These are phyloP conservation scores for Puya raimondii DNA, from an alignment of 176 grass and related monocot species.

Conservation along the genomic window DNA sequence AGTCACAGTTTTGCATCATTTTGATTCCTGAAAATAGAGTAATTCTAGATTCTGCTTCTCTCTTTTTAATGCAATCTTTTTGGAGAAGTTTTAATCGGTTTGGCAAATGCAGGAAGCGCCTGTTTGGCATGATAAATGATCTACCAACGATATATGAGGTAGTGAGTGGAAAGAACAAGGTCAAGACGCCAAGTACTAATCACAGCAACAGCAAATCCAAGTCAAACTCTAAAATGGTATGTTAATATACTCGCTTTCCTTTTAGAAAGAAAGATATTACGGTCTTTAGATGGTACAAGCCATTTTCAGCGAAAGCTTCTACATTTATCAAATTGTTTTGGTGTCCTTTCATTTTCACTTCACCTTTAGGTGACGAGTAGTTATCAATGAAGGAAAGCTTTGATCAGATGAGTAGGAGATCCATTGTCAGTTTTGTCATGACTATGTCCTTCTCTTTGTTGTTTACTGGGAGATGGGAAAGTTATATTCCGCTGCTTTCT, in stretches of 20 bases:
- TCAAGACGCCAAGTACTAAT: conserved; percentile 36
- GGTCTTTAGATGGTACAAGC: neutral
- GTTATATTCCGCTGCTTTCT: neutral
- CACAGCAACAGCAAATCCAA: conserved; percentile 79
- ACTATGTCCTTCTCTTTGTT: too few species aligned
- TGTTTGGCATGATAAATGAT: conserved; percentile 89
- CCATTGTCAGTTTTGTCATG: too few species aligned
- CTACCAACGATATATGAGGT: conserved; percentile 73
- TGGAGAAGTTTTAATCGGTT: neutral
- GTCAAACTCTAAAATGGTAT: conserved; percentile 66
- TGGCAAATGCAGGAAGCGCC: conserved; percentile 58
- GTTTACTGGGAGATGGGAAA: neutral
- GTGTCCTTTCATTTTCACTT: too few species aligned
- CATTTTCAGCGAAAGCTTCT: neutral
- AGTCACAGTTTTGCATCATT: too few species aligned
- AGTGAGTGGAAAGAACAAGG: conserved; percentile 69
- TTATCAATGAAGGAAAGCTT: too few species aligned
- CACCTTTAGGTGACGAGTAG: too few species aligned
- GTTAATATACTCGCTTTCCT: neutral
- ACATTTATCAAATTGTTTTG: too few species aligned
- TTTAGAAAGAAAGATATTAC: neutral
- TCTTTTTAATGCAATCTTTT: neutral
- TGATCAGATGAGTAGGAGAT: too few species aligned
- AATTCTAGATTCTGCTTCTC: neutral
- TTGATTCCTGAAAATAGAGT: neutral